Percentiles rank a stretch among this genome's conserved stretches.
Conservation (phyloP, 2,329 filamentous ascomycete genomes). For the Venturiaceae sp. region DNA sequence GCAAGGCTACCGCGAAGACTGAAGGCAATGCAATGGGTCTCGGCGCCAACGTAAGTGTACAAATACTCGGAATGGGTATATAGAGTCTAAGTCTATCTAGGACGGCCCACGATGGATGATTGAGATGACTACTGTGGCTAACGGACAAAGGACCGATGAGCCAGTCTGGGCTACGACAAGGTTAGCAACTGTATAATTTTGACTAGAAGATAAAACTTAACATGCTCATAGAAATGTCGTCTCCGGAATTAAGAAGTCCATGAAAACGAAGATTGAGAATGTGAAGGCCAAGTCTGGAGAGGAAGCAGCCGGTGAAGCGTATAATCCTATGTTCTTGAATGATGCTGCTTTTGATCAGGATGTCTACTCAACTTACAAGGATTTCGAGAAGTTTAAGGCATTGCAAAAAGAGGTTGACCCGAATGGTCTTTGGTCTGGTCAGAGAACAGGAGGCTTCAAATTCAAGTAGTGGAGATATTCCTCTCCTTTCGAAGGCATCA, state of each 20-base stretch:
- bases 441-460: too few relatives aligned
- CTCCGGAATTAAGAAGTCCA: too few relatives aligned
- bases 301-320: not conserved
- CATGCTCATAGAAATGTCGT: too few relatives aligned
- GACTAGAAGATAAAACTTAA: too few relatives aligned
- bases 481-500: too few relatives aligned
- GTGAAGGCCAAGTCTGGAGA: not conserved
- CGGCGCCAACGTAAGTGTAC: too few relatives aligned
- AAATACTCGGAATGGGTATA: too few relatives aligned
- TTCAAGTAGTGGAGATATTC: too few relatives aligned
- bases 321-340: not conserved
- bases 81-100: too few relatives aligned
- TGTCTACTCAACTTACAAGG: constrained; percentile 18
- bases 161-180: not conserved
- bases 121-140: constrained; percentile 14
- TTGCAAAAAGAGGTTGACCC: constrained; percentile 23
- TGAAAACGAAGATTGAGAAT: constrained; percentile 6
- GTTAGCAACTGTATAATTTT: constrained; percentile 13
- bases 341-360: constrained; percentile 25
- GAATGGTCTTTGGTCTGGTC: constrained; percentile 14
- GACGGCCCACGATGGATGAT: constrained; percentile 14
- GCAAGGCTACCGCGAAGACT: not conserved
- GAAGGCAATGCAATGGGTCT: constrained; percentile 7
- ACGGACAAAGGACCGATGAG: constrained; percentile 12
- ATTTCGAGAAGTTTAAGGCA: constrained; percentile 20